Percentiles rank a stretch among this genome's conserved stretches.
These are phyloP conservation scores for Oehlia diaphana DNA, from an alignment of 192 early-diverging fungal genomes.

Conservation along the genomic window DNA sequence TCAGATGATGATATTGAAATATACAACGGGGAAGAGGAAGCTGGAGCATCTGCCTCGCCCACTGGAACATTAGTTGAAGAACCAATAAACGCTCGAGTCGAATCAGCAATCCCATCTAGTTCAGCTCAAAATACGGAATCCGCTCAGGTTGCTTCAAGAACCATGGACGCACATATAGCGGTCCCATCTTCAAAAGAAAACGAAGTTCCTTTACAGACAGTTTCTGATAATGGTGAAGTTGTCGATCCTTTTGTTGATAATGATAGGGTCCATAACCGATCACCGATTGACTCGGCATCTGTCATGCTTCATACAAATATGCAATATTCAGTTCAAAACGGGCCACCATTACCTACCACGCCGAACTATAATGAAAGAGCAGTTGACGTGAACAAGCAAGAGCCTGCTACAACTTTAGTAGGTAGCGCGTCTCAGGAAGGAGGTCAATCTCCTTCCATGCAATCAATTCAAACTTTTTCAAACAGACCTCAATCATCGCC, in stretches of 20 bases:
- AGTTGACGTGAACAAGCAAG: background rate
- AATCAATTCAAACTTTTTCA: background rate
- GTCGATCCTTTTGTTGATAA: background rate
- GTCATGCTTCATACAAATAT: background rate
- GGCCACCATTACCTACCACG: background rate
- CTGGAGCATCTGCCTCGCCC: background rate
- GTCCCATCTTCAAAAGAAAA: constrained; percentile 1
- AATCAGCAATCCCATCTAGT: background rate
- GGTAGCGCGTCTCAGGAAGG: background rate
- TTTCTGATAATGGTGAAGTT: background rate
- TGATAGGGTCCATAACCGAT: background rate
- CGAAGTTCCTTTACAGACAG: background rate
- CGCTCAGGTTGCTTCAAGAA: background rate
- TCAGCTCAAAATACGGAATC: background rate
- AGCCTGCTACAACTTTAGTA: background rate
- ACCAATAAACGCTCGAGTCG: constrained; percentile 6
- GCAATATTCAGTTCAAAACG: background rate
- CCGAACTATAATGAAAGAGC: constrained; percentile 2
- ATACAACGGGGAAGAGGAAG: constrained; percentile 40
- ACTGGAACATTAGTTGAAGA: constrained; percentile 26
- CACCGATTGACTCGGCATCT: background rate
- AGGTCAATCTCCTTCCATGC: background rate
- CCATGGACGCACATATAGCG: background rate
- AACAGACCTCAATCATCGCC: constrained; percentile 3
- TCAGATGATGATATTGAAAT: constrained; percentile 75